A percentile compares a stretch with the other conserved stretches of the same genome.
Evolutionary conservation across 1,284 basidiomycete genomes (phyloP).

Genomic region (Fomitopsis palustris): DNA sequence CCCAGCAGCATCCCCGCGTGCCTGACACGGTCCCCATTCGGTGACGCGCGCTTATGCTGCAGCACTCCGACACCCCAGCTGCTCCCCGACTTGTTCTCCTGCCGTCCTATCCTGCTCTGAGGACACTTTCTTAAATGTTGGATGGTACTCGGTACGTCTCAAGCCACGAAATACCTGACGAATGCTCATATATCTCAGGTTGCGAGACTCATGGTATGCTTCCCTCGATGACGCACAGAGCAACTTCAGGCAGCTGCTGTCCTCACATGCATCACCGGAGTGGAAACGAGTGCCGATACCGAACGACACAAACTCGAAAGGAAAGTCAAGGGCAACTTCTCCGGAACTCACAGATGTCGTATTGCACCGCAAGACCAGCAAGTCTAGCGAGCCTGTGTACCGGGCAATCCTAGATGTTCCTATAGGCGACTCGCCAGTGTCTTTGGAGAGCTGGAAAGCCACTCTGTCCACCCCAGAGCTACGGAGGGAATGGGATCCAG

Average conservation of each 20-base stretch:
- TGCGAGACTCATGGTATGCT: conserved; percentile 71
- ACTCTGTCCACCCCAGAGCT: conserved; percentile 84
- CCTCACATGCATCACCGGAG: conserved; percentile 55
- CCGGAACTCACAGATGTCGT: conserved; percentile 67
- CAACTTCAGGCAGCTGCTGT: conserved; percentile 66
- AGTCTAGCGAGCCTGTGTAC: conserved; percentile 74
- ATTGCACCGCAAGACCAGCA: conserved; percentile 61
- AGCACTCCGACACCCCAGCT: background rate
- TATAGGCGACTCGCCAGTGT: conserved; percentile 55
- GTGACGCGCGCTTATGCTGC: background rate
- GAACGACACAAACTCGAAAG: conserved; percentile 49
- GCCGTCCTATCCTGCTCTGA: background rate
- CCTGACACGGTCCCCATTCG: background rate
- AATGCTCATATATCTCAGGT: conserved; percentile 35
- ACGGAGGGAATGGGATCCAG: conserved; percentile 87
- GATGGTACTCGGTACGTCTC: conserved; percentile 41
- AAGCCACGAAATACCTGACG: background rate
- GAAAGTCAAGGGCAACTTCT: conserved; percentile 48
- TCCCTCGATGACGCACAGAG: conserved; percentile 69
- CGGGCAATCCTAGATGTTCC: conserved; percentile 81
- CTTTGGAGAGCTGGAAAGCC: conserved; percentile 80
- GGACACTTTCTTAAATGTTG: conserved; percentile 21
- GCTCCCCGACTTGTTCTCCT: background rate
- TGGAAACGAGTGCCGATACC: conserved; percentile 68
- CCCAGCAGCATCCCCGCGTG: no score